Percentiles rank a stretch among this genome's conserved stretches.
Conservation (phyloP, 306 rosid genomes). For the Glycine soja region DNA sequence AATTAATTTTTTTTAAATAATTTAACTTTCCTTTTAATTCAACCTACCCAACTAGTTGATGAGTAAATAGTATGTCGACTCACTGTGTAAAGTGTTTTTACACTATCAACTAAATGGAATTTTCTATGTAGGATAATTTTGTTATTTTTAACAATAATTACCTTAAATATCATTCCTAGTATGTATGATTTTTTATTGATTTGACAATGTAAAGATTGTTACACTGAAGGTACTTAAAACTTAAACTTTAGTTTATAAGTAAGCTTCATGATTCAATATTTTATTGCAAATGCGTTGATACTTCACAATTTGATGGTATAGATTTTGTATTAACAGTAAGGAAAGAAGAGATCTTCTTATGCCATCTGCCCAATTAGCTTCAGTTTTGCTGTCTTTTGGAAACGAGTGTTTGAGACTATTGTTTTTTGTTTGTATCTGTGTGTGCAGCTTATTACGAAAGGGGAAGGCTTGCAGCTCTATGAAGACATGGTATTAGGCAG, state of each 20-base stretch:
- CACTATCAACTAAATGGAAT: background rate
- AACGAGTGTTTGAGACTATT: constrained; percentile 27
- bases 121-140: background rate
- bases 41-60: background rate
- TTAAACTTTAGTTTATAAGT: background rate
- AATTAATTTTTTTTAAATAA: background rate
- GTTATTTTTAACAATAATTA: background rate
- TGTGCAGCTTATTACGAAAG: constrained; percentile 78
- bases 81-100: background rate
- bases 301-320: constrained; percentile 1
- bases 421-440: constrained; percentile 36
- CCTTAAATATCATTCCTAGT: background rate
- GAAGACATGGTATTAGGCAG: constrained; percentile 94
- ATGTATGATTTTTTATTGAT: background rate
- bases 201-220: background rate
- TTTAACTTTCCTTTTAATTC: constrained; percentile 1
- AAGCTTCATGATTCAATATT: constrained; percentile 17
- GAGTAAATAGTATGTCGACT: background rate
- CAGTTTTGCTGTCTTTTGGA: background rate
- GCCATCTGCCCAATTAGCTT: constrained; percentile 17
- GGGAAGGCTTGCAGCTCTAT: constrained; percentile 80
- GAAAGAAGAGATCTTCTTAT: constrained; percentile 1
- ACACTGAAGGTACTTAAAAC: background rate
- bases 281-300: constrained; percentile 8
- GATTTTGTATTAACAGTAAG: too few relatives aligned